Evolutionary conservation across 352 stramenopile genomes (phyloP).

Genomic region (Globisporangium spinosum): DNA sequence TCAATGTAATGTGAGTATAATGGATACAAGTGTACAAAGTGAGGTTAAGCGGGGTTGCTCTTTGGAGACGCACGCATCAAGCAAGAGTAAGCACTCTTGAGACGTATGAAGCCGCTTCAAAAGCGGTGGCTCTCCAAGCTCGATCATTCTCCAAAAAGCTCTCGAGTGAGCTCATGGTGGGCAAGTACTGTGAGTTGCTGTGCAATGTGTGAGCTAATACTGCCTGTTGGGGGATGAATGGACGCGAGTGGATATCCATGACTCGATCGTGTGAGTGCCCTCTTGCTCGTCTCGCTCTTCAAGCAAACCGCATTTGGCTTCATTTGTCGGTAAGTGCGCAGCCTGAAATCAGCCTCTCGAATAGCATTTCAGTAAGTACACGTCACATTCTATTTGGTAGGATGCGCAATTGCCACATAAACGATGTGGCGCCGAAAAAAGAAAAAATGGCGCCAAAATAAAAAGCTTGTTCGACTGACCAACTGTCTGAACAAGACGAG

Average conservation of each 20-base stretch:
- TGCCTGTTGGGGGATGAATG: not conserved
- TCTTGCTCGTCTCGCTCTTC: not conserved
- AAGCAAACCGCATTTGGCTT: not conserved
- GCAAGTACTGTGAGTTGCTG: too few species aligned
- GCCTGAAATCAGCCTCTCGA: not conserved
- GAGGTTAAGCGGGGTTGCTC: too few species aligned
- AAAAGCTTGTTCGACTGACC: not conserved
- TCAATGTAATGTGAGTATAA: slow-evolving; percentile 12
- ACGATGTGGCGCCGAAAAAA: not conserved
- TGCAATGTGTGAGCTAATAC: not conserved
- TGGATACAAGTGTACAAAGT: too few species aligned
- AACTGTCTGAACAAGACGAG: not conserved
- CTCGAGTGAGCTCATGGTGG: too few species aligned
- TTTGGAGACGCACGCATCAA: too few species aligned
- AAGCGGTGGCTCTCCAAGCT: too few species aligned
- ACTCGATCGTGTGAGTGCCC: not conserved
- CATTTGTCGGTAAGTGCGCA: not conserved
- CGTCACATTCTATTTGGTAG: not conserved
- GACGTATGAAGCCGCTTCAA: too few species aligned
- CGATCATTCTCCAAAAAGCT: too few species aligned
- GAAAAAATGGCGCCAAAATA: not conserved
- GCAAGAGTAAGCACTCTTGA: too few species aligned
- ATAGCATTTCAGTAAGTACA: not conserved
- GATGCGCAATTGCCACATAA: not conserved
- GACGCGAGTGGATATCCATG: not conserved